These are phyloP conservation scores for Sporothrix pseudoabietina DNA, from an alignment of 2,329 filamentous ascomycete genomes.

Conservation along the genomic window DNA sequence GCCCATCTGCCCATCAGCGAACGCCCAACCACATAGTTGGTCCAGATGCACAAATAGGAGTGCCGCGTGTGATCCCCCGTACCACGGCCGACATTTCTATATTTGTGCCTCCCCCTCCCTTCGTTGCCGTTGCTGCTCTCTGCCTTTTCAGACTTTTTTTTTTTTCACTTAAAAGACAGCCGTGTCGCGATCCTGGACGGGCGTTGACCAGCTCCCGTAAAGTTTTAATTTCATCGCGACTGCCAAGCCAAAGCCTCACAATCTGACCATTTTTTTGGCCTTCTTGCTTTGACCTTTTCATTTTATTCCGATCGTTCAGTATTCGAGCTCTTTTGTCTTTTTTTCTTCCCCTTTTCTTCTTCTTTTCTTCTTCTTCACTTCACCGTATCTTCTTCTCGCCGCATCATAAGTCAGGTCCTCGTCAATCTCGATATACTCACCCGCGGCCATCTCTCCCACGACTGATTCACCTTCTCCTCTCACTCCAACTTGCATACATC, in stretches of 20 bases:
- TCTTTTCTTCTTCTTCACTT: too few relatives aligned
- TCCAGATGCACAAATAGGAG: not conserved
- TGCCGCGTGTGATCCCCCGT: not conserved
- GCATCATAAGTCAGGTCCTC: not conserved
- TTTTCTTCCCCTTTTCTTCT: not conserved
- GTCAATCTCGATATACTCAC: conserved; percentile 2
- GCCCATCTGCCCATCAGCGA: not conserved
- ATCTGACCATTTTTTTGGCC: not conserved
- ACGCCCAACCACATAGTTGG: not conserved
- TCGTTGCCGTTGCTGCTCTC: not conserved
- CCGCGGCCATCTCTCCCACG: too few relatives aligned
- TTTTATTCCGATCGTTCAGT: not conserved
- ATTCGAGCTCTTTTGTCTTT: not conserved
- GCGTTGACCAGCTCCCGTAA: not conserved
- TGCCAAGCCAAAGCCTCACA: not conserved
- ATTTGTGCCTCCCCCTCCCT: not conserved
- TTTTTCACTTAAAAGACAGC: not conserved
- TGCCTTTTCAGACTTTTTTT: too few relatives aligned
- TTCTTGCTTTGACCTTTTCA: not conserved
- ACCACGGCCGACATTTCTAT: not conserved
- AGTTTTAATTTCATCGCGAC: not conserved
- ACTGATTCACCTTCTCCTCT: too few relatives aligned
- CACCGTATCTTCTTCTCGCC: not conserved
- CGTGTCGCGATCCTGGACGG: not conserved
- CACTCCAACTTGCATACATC: too few relatives aligned